Conservation (phyloP, 345 rosid genomes). For the Excoecaria cochinchinensis region DNA sequence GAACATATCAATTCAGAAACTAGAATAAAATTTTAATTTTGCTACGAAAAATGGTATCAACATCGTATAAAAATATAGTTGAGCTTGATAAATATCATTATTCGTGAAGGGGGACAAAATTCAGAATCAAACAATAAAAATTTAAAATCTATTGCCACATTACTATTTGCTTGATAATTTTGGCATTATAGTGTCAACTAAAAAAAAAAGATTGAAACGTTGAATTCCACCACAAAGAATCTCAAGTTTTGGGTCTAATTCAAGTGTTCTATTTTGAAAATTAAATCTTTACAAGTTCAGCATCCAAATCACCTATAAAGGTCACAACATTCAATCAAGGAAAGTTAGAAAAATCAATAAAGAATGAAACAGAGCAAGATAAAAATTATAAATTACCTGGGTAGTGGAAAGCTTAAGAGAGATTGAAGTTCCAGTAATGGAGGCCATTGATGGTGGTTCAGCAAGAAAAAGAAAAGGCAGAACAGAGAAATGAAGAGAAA, state of each 20-base stretch:
- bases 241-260: neutral
- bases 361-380: neutral
- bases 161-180: neutral
- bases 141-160: neutral
- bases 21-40: neutral
- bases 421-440: conserved; percentile 30
- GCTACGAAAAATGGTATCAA: neutral
- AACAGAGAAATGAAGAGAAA: conserved; percentile 18
- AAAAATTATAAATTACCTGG: conserved; percentile 16
- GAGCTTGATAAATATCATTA: neutral
- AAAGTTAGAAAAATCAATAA: neutral
- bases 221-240: neutral
- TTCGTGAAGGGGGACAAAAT: neutral
- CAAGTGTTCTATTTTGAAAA: neutral
- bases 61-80: neutral
- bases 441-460: conserved; percentile 35
- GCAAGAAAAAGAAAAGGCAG: neutral
- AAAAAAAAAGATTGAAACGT: neutral
- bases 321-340: neutral
- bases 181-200: neutral
- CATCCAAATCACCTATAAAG: neutral
- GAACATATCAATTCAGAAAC: neutral
- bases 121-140: neutral
- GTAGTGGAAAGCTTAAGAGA: conserved; percentile 23
- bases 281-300: neutral